Conservation (phyloP, 441 rosid species). For the Metrosideros polymorpha region DNA sequence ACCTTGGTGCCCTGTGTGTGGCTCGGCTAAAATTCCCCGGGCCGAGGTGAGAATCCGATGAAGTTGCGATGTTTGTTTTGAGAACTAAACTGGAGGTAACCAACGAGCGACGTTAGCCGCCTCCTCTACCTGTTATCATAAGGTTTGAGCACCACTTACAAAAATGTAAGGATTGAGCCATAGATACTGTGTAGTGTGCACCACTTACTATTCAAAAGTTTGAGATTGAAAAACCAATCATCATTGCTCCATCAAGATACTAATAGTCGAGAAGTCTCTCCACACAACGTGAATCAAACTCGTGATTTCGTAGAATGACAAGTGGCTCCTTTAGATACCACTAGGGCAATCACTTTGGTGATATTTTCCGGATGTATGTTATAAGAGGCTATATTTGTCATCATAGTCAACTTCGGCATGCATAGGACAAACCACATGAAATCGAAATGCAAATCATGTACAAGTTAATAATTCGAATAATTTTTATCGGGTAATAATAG, state of each 20-base stretch:
- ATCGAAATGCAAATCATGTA: neutral
- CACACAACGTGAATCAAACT: rapidly evolving
- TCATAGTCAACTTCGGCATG: neutral
- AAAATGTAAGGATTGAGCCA: no score
- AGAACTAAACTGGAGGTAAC: neutral
- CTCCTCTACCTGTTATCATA: neutral
- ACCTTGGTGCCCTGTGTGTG: conserved; percentile 9
- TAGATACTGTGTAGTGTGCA: rapidly evolving
- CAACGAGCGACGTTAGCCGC: neutral
- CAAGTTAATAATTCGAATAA: neutral
- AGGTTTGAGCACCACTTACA: neutral
- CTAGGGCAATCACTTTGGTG: neutral
- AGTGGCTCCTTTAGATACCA: neutral
- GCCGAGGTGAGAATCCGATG: neutral
- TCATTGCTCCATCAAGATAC: neutral
- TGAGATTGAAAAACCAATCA: no score
- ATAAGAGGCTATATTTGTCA: neutral
- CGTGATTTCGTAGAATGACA: neutral
- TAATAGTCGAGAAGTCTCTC: neutral
- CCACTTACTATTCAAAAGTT: no score
- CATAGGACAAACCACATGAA: neutral
- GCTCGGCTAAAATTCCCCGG: neutral
- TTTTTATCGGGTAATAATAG: neutral
- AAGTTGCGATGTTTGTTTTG: neutral
- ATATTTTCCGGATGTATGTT: neutral